These are phyloP conservation scores for Phaffia australis DNA, from an alignment of 768 basidiomycete species.

Conservation along the genomic window DNA sequence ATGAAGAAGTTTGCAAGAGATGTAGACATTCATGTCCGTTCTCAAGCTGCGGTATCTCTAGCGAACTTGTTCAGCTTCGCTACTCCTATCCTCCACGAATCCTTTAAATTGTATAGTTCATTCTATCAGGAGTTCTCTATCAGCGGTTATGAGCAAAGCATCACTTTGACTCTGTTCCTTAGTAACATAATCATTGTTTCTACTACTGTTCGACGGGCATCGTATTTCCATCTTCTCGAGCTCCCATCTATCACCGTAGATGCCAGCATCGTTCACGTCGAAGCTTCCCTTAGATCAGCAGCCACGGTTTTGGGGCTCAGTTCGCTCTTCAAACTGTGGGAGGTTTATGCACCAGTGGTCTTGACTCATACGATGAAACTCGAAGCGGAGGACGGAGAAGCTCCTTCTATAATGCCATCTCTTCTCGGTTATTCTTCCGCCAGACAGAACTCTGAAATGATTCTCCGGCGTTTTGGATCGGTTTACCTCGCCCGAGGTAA, in stretches of 20 bases:
- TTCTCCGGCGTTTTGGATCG: slow-evolving; percentile 39
- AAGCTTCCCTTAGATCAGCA: slow-evolving; percentile 52
- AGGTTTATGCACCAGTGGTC: slow-evolving; percentile 65
- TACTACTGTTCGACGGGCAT: slow-evolving; percentile 58
- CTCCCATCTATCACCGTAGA: slow-evolving; percentile 34
- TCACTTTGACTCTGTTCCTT: slow-evolving; percentile 58
- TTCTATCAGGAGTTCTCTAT: slow-evolving; percentile 43
- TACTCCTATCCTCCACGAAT: slow-evolving; percentile 32
- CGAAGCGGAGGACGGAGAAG: slow-evolving; percentile 20
- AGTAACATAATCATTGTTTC: slow-evolving; percentile 54
- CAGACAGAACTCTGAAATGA: slow-evolving; percentile 50
- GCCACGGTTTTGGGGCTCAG: slow-evolving; percentile 57
- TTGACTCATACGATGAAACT: slow-evolving; percentile 44
- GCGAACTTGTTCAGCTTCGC: slow-evolving; percentile 38
- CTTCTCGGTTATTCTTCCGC: slow-evolving; percentile 65
- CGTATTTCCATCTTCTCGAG: slow-evolving; percentile 83
- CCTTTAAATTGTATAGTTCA: slow-evolving; percentile 41
- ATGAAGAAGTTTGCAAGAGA: slow-evolving; percentile 48
- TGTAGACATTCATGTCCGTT: slow-evolving; percentile 70
- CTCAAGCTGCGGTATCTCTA: slow-evolving; percentile 55
- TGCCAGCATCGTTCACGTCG: slow-evolving; percentile 40
- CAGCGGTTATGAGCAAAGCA: slow-evolving; percentile 43
- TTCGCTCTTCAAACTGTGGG: slow-evolving; percentile 55
- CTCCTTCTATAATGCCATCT: slow-evolving; percentile 53
- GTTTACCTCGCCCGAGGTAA: slow-evolving; percentile 55